Evolutionary conservation across 2,329 filamentous ascomycete genomes (phyloP).

Genomic region (Rutstroemia sp.): DNA sequence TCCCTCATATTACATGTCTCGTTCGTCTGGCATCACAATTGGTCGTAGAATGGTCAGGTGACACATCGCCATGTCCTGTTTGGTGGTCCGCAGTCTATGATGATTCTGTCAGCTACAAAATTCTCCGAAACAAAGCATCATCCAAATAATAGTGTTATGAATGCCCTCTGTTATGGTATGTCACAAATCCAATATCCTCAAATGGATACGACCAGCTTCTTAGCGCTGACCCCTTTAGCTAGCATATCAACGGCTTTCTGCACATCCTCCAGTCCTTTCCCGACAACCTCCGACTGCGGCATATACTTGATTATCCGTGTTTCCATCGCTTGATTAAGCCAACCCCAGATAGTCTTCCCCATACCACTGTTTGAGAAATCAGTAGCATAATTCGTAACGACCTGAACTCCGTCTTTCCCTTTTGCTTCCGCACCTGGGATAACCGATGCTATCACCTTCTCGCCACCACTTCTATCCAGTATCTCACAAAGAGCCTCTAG

Average conservation of each 20-base stretch:
- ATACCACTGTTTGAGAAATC: neutral
- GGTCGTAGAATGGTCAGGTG: too few relatives aligned
- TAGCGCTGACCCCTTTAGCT: neutral
- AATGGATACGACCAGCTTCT: slow-evolving; percentile 1
- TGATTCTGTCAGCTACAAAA: too few relatives aligned
- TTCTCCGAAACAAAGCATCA: too few relatives aligned
- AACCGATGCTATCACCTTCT: neutral
- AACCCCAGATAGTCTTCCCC: neutral
- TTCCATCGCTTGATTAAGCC: neutral
- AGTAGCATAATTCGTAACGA: neutral
- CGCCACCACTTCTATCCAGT: neutral
- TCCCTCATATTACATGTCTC: too few relatives aligned
- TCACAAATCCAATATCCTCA: too few relatives aligned
- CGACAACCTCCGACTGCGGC: slow-evolving; percentile 1
- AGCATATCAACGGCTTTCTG: slow-evolving; percentile 1
- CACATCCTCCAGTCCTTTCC: neutral
- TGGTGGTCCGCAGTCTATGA: too few relatives aligned
- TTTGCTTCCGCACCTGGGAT: neutral
- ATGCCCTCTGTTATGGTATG: too few relatives aligned
- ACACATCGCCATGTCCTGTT: too few relatives aligned
- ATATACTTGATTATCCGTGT: neutral
- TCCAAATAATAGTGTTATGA: too few relatives aligned
- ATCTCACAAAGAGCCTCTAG: neutral
- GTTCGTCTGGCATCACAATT: too few relatives aligned
- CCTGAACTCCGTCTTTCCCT: neutral